These are phyloP conservation scores for Coemansia sp. DNA, from an alignment of 192 early-diverging fungal species.

Conservation along the genomic window DNA sequence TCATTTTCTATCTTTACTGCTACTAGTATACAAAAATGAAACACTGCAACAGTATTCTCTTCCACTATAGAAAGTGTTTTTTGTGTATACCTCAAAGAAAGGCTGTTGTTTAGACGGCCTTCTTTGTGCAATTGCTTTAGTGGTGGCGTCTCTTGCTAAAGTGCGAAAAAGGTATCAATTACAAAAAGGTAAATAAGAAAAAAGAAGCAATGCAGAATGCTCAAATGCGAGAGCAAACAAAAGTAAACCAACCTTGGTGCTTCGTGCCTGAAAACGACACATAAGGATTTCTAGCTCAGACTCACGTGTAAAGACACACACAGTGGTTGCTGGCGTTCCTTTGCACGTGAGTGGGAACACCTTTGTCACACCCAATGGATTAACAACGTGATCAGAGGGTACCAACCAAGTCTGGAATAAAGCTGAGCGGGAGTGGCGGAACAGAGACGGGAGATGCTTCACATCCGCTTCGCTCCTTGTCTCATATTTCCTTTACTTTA, in stretches of 20 bases:
- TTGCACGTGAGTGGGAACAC: not conserved
- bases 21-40: not conserved
- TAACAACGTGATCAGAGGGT: not conserved
- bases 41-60: too few relatives aligned
- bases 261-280: not conserved
- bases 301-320: not conserved
- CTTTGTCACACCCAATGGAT: not conserved
- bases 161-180: not conserved
- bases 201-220: not conserved
- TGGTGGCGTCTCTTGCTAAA: not conserved
- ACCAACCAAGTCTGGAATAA: not conserved
- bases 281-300: not conserved
- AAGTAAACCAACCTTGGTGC: not conserved
- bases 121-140: too few relatives aligned
- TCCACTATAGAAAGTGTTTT: not conserved
- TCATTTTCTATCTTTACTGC: constrained; percentile 6
- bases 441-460: not conserved
- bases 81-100: not conserved
- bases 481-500: constrained; percentile 1
- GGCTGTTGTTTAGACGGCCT: not conserved
- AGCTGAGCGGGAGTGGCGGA: not conserved
- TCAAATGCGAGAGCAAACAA: not conserved
- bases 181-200: constrained; percentile 5
- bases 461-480: not conserved
- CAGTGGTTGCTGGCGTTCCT: not conserved